Evolutionary conservation across 2,329 filamentous ascomycete genomes (phyloP).

Genomic region (Aspergillus caelatus): DNA sequence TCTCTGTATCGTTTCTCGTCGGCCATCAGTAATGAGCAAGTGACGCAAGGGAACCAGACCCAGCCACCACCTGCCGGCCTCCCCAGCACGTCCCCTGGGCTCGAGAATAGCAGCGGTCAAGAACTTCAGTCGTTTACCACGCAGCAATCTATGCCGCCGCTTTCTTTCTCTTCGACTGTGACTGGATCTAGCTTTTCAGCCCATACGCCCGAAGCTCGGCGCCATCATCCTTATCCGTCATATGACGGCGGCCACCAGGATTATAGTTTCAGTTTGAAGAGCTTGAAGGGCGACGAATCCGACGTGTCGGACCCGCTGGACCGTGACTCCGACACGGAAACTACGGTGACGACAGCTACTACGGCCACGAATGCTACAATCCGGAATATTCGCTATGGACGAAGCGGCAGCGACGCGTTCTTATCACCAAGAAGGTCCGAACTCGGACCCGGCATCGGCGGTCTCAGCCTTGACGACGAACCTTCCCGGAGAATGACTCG

Average conservation of each 20-base stretch:
- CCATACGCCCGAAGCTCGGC: slow-evolving; percentile 27
- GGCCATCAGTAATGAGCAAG: slow-evolving; percentile 9
- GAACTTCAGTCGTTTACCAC: slow-evolving; percentile 25
- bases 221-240: slow-evolving; percentile 25
- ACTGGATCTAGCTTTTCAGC: slow-evolving; percentile 31
- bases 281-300: slow-evolving; percentile 34
- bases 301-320: slow-evolving; percentile 34
- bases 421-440: slow-evolving; percentile 36
- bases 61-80: slow-evolving; percentile 4
- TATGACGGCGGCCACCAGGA: slow-evolving; percentile 24
- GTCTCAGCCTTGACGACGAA: slow-evolving; percentile 38
- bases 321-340: slow-evolving; percentile 41
- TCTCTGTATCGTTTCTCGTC: slow-evolving; percentile 24
- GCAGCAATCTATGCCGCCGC: slow-evolving; percentile 26
- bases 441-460: slow-evolving; percentile 36
- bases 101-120: slow-evolving; percentile 17
- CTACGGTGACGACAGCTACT: slow-evolving; percentile 36
- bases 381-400: slow-evolving; percentile 40
- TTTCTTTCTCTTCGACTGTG: slow-evolving; percentile 35
- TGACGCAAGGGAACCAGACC: slow-evolving; percentile 11
- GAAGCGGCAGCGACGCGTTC: slow-evolving; percentile 21
- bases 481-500: slow-evolving; percentile 38
- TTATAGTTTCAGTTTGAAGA: slow-evolving; percentile 37
- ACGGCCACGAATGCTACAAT: slow-evolving; percentile 37
- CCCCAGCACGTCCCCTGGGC: slow-evolving; percentile 10